These are phyloP conservation scores for Phytophthora boehmeriae DNA, from an alignment of 352 stramenopile genomes.

Conservation along the genomic window DNA sequence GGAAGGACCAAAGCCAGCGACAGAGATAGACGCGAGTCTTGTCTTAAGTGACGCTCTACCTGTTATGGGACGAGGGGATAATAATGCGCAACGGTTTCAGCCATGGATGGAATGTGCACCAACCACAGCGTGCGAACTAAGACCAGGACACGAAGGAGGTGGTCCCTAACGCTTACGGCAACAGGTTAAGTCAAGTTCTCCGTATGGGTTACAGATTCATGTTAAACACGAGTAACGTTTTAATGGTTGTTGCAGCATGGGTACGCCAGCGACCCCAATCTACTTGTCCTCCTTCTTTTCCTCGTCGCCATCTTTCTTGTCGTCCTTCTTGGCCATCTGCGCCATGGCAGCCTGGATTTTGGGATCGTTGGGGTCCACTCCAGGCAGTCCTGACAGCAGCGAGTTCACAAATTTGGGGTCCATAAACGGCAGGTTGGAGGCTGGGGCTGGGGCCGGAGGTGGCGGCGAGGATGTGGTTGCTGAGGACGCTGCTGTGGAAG, in stretches of 20 bases:
- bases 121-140: constrained; percentile 12
- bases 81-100: constrained; percentile 20
- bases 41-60: background rate
- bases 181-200: constrained; percentile 17
- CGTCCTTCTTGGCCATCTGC: constrained; percentile 84
- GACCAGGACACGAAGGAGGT: constrained; percentile 28
- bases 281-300: constrained; percentile 90
- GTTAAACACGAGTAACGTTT: constrained; percentile 21
- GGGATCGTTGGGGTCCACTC: constrained; percentile 92
- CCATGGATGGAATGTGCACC: constrained; percentile 5
- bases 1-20: constrained; percentile 28
- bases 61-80: constrained; percentile 31
- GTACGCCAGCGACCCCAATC: constrained; percentile 17
- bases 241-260: constrained; percentile 20
- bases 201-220: background rate
- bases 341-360: constrained; percentile 92
- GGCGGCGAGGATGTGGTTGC: constrained; percentile 35
- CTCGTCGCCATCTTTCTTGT: constrained; percentile 82
- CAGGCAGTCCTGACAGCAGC: constrained; percentile 85
- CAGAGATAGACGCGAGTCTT: constrained; percentile 29
- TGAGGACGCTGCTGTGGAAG: constrained; percentile 17
- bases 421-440: constrained; percentile 88
- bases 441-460: constrained; percentile 73
- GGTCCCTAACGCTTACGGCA: constrained; percentile 8
- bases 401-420: constrained; percentile 91